These are phyloP conservation scores for Dictyostelium capitatum DNA, from an alignment of 78 protist genomes.

Conservation along the genomic window DNA sequence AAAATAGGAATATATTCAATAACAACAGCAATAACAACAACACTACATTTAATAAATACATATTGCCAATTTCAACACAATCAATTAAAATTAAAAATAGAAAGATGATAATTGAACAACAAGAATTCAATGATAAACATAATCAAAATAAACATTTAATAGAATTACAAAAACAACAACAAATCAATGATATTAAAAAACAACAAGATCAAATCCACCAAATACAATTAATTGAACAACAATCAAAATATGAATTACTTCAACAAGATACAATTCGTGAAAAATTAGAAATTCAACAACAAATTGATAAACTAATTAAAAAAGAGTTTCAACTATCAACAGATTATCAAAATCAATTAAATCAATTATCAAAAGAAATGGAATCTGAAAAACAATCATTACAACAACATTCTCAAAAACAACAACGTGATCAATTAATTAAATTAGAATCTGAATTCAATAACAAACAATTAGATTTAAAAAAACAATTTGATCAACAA, in stretches of 20 bases:
- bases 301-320: neutral
- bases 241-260: neutral
- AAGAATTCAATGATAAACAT: conserved; percentile 18
- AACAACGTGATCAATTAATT: neutral
- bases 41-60: conserved; percentile 5
- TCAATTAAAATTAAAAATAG: conserved; percentile 23
- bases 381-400: neutral
- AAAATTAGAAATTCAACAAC: neutral
- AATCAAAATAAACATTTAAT: conserved; percentile 41
- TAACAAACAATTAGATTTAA: neutral
- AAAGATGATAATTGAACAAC: neutral
- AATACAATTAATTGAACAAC: neutral
- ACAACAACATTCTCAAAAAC: neutral
- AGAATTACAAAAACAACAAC: conserved; percentile 13
- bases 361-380: neutral
- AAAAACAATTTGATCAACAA: conserved; percentile 4
- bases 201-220: neutral
- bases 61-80: neutral
- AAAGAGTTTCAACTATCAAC: neutral
- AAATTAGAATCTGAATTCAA: neutral
- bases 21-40: neutral
- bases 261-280: neutral
- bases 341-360: neutral
- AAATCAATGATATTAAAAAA: neutral
- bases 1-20: neutral